Percentiles rank a stretch among this genome's conserved stretches.
phyloP scores from a whole-genome alignment of 1,284 basidiomycete species.

The Bjerkandera adusta region DNA sequence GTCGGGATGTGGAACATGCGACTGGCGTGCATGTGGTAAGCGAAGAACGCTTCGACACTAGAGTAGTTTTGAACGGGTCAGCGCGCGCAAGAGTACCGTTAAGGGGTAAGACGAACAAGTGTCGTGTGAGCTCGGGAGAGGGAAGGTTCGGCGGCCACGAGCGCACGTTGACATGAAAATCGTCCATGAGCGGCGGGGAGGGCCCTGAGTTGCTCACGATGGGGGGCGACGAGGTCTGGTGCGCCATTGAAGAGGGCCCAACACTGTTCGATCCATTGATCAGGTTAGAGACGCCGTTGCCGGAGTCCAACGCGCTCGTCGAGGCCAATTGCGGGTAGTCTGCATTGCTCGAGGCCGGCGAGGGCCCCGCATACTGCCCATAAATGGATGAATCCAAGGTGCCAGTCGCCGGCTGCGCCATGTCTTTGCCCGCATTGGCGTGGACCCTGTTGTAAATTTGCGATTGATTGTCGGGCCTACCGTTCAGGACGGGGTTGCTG shows the following conservation, averaged over 20 bases:
- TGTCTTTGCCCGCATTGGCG: slow-evolving; percentile 1
- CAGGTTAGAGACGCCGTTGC: neutral
- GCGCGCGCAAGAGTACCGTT: neutral
- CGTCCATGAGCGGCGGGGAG: slow-evolving; percentile 2
- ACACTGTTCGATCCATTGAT: neutral
- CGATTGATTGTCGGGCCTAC: no score
- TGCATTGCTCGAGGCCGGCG: neutral
- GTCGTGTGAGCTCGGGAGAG: slow-evolving; percentile 52
- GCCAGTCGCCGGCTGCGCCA: neutral
- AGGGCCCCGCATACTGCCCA: no score
- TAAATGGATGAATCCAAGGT: neutral
- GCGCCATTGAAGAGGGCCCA: neutral
- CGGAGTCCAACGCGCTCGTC: neutral
- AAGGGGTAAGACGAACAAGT: slow-evolving; percentile 47
- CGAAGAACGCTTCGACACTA: slow-evolving; percentile 72
- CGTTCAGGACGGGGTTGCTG: neutral
- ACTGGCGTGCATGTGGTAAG: slow-evolving; percentile 65
- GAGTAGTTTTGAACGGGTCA: neutral
- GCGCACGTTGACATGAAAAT: slow-evolving; percentile 39
- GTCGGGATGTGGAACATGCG: slow-evolving; percentile 62
- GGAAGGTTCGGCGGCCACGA: slow-evolving; percentile 68
- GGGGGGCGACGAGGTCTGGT: neutral
- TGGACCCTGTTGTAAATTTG: no score
- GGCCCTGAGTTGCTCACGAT: neutral
- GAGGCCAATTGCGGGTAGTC: neutral